A percentile compares a stretch with the other conserved stretches of the same genome.
phyloP scores from a whole-genome alignment of 1,284 basidiomycete species.

The Moniliella sp. region DNA sequence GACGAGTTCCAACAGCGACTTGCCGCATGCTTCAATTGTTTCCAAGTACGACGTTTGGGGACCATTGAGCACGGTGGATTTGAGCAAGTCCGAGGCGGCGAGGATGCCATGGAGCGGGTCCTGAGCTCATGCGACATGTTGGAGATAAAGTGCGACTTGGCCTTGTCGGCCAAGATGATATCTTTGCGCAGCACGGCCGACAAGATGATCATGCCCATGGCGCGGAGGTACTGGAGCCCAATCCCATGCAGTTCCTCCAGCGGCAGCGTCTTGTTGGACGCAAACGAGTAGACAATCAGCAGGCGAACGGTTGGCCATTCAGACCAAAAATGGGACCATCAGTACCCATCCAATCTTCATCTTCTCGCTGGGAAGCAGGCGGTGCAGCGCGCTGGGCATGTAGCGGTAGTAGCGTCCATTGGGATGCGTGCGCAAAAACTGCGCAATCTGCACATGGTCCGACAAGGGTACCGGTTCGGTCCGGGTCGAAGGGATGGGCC shows the following conservation, averaged over 20 bases:
- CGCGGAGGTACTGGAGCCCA: constrained; percentile 70
- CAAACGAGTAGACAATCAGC: constrained; percentile 62
- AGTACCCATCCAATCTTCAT: constrained; percentile 14
- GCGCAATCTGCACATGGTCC: constrained; percentile 19
- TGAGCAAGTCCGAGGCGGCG: constrained; percentile 66
- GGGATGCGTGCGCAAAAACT: constrained; percentile 17
- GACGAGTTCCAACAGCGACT: constrained; percentile 44
- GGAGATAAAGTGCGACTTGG: constrained; percentile 64
- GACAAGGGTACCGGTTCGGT: constrained; percentile 15
- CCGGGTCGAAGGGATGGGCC: constrained; percentile 7
- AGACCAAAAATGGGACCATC: constrained; percentile 62
- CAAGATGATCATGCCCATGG: constrained; percentile 72
- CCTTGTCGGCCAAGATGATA: constrained; percentile 82
- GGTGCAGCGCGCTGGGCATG: constrained; percentile 16
- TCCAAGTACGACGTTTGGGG: constrained; percentile 68
- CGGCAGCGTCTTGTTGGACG: constrained; percentile 53
- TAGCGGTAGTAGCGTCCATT: constrained; percentile 17
- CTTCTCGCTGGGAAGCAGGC: constrained; percentile 20
- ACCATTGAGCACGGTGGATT: constrained; percentile 57
- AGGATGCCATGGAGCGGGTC: constrained; percentile 43
- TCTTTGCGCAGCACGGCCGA: constrained; percentile 75
- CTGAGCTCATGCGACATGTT: constrained; percentile 70
- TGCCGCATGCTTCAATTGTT: constrained; percentile 39
- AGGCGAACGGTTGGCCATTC: constrained; percentile 75
- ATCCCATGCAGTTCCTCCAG: constrained; percentile 51